These are phyloP conservation scores for Trametes villosa DNA, from an alignment of 768 basidiomycete species.

Conservation along the genomic window DNA sequence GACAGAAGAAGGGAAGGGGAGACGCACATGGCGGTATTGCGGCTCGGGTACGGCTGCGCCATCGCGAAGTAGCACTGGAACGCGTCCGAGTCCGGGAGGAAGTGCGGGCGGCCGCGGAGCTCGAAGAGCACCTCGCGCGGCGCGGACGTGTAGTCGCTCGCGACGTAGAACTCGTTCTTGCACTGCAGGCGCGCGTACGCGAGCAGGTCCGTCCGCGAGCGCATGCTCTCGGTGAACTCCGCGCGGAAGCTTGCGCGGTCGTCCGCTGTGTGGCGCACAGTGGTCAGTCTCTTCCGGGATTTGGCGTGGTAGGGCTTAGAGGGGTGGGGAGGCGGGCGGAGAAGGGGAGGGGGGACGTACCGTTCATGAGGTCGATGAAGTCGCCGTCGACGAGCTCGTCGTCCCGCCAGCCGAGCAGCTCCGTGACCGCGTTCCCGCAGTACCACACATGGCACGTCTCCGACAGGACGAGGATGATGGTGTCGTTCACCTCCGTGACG, in stretches of 20 bases:
- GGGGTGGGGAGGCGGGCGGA: background rate
- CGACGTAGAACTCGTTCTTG: constrained; percentile 40
- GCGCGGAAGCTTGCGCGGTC: constrained; percentile 53
- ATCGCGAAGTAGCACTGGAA: constrained; percentile 73
- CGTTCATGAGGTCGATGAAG: constrained; percentile 64
- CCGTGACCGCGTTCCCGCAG: constrained; percentile 67
- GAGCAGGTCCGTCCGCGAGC: constrained; percentile 53
- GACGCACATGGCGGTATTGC: constrained; percentile 67
- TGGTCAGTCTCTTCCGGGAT: background rate
- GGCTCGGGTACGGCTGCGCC: constrained; percentile 78
- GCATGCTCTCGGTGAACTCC: constrained; percentile 60
- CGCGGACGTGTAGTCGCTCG: constrained; percentile 29
- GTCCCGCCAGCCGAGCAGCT: constrained; percentile 79
- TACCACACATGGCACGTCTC: constrained; percentile 65
- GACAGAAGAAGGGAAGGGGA: background rate
- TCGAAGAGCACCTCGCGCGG: constrained; percentile 64
- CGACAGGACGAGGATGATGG: constrained; percentile 70
- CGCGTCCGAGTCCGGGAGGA: constrained; percentile 39
- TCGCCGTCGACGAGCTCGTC: constrained; percentile 72
- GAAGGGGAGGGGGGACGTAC: constrained; percentile 43
- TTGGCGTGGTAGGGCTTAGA: background rate
- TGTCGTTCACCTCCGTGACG: constrained; percentile 75
- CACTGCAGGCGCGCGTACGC: constrained; percentile 64
- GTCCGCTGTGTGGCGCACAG: constrained; percentile 45
- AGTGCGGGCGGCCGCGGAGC: constrained; percentile 67